These are phyloP conservation scores for Colletotrichum acutatum DNA, from an alignment of 2,329 filamentous ascomycete species.

Conservation along the genomic window DNA sequence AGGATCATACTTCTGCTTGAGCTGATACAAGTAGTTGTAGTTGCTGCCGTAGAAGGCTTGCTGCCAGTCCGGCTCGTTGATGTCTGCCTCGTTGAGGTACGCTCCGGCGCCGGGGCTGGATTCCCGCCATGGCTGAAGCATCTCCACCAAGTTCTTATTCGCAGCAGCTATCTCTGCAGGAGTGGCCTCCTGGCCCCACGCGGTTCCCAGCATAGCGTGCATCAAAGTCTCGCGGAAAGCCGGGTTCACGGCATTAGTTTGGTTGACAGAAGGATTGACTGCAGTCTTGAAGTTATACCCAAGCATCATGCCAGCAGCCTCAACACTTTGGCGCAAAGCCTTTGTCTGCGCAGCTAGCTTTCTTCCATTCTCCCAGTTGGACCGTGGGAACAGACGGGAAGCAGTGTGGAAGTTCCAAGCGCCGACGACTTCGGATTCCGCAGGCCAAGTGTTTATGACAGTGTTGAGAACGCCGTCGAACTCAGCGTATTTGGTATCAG, in stretches of 20 bases:
- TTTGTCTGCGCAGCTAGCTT: constrained; percentile 37
- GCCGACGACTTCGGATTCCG: constrained; percentile 35
- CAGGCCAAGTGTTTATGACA: constrained; percentile 40
- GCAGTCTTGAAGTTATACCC: constrained; percentile 38
- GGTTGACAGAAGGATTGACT: constrained; percentile 43
- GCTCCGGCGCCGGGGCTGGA: constrained; percentile 41
- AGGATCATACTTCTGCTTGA: constrained; percentile 51
- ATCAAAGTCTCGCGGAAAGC: constrained; percentile 52
- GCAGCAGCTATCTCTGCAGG: constrained; percentile 39
- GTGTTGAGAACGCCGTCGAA: constrained; percentile 38
- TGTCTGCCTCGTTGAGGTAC: constrained; percentile 47
- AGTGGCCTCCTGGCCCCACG: constrained; percentile 41
- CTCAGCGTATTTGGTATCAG: constrained; percentile 44
- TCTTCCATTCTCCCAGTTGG: constrained; percentile 40
- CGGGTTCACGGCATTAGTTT: constrained; percentile 48
- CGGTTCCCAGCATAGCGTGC: constrained; percentile 44
- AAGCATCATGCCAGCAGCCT: constrained; percentile 18
- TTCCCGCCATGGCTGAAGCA: constrained; percentile 38
- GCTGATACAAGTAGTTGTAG: constrained; percentile 45
- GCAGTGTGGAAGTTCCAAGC: constrained; percentile 20
- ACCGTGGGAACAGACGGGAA: constrained; percentile 38
- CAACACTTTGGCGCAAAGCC: constrained; percentile 36
- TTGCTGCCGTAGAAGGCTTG: constrained; percentile 49
- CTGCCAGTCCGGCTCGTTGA: constrained; percentile 49
- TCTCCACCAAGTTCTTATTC: constrained; percentile 42